A percentile compares a stretch with the other conserved stretches of the same genome.
Conservation (phyloP, 2,329 filamentous ascomycete species). For the Scytalidium sp. region DNA sequence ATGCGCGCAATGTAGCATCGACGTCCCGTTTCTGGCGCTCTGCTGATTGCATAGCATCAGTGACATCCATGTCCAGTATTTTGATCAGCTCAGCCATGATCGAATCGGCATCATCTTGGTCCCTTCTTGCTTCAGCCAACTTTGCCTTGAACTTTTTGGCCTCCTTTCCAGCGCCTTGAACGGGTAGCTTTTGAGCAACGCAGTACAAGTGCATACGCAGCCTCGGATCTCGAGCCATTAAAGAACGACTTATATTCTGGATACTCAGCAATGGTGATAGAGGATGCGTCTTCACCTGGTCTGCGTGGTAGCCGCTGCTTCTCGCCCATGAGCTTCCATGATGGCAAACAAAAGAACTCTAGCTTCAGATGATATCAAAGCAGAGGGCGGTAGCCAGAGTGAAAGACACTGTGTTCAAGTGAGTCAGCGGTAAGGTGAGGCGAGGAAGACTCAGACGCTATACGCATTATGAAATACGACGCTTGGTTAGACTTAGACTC, state of each 20-base stretch:
- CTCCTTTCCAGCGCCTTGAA: slow-evolving; percentile 34
- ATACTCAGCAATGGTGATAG: slow-evolving; percentile 69
- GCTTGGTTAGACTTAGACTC: no score
- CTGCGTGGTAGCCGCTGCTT: slow-evolving; percentile 74
- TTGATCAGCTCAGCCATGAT: slow-evolving; percentile 3
- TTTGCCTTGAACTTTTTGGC: slow-evolving; percentile 3
- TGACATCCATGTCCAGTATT: slow-evolving; percentile 6
- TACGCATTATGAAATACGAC: no score
- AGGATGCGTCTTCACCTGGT: slow-evolving; percentile 60
- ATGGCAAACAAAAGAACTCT: no score
- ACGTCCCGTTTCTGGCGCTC: slow-evolving; percentile 4
- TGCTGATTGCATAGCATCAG: slow-evolving; percentile 6
- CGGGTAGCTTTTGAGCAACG: slow-evolving; percentile 66
- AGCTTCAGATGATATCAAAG: no score
- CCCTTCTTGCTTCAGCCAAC: slow-evolving; percentile 6
- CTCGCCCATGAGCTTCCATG: no score
- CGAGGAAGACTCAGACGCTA: no score
- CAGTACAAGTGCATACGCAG: slow-evolving; percentile 69
- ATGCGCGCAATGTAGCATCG: slow-evolving; percentile 5
- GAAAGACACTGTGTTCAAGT: no score
- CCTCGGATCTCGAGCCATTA: slow-evolving; percentile 62
- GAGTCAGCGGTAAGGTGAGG: no score
- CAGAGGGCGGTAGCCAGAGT: no score
- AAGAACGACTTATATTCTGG: slow-evolving; percentile 58
- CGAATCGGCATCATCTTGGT: slow-evolving; percentile 5